These are phyloP conservation scores for Fonsecaea nubica DNA, from an alignment of 2,329 filamentous ascomycete genomes.

Conservation along the genomic window DNA sequence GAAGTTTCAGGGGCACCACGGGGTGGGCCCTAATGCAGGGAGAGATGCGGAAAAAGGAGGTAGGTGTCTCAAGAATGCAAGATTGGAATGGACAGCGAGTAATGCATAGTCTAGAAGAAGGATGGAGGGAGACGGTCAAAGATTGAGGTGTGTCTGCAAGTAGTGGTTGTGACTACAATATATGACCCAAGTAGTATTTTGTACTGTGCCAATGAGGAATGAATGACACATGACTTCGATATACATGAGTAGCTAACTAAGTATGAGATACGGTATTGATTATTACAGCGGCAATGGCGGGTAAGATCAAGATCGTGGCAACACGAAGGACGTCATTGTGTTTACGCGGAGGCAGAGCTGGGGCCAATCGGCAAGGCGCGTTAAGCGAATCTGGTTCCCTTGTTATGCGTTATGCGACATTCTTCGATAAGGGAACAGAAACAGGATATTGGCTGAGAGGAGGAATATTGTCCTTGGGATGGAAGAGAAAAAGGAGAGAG, in stretches of 20 bases:
- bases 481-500: not conserved
- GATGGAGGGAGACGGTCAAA: not conserved
- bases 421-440: not conserved
- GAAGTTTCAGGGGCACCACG: slow-evolving; percentile 20
- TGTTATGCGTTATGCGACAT: not conserved
- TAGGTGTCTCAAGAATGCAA: slow-evolving; percentile 5
- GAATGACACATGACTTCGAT: not conserved
- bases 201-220: not conserved
- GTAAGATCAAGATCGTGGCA: slow-evolving; percentile 1
- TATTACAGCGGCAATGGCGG: not conserved
- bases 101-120: not conserved
- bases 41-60: slow-evolving; percentile 5
- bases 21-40: slow-evolving; percentile 29
- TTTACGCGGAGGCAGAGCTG: slow-evolving; percentile 12
- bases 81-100: not conserved
- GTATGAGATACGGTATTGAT: not conserved
- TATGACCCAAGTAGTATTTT: too few species aligned
- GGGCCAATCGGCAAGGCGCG: slow-evolving; percentile 19
- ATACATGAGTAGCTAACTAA: not conserved
- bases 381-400: slow-evolving; percentile 18
- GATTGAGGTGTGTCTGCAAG: not conserved
- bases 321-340: slow-evolving; percentile 24
- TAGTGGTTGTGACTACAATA: not conserved
- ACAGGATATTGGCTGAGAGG: not conserved
- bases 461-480: not conserved